Evolutionary conservation across 768 basidiomycete genomes (phyloP), one percentile per base, ranked within the genome.

Genomic region (Serendipita vermifera): DNA sequence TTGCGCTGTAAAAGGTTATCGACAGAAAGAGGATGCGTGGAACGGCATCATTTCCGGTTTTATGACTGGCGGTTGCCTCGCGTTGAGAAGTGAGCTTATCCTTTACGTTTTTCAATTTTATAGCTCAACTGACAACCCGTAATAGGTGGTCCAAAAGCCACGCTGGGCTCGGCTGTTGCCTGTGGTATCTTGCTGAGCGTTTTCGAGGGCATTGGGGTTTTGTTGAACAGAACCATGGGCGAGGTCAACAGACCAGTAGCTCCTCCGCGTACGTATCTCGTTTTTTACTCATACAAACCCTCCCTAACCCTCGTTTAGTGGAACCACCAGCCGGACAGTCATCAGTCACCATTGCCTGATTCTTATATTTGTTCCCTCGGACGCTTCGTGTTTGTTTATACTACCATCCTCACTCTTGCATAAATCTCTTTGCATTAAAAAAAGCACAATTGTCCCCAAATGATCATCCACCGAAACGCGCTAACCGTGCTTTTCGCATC

Each of bases 11-110:
- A 98, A 99, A 71, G 89, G 91, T 13, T 89, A 81, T 75, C 77
- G 92, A 68, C 91, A 96, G 73, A 96, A 97, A 68, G 92, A 96
- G 71, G 93, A 96, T 69, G 87, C 94, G 54, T 99, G 92, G 92
- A 99, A 99, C 66, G 92, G 92, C 38, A 98, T 99, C 64, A 85
- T 96, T 54, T 91, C 92, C 24, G 96, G 96, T 40, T 99, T 99
- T 73, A 79, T 96, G 82, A 98, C 96, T 7, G 96, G 96, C 70
- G 96, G 96, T 56, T 93, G 88, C 68, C 71, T 97, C 55, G 96
- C 94, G 57, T 79, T 87, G 59, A 79, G 94, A 73, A 89, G 94
- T 96, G 69, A 71, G 88, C 82, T 29, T 9, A 20, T 54, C 27
- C 29, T 38, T 35, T 26, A 11, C 54, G 5, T 38, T 58, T 20